Evolutionary conservation across 2,329 filamentous ascomycete genomes (phyloP).

Genomic region (Mycocentrospora acerina): DNA sequence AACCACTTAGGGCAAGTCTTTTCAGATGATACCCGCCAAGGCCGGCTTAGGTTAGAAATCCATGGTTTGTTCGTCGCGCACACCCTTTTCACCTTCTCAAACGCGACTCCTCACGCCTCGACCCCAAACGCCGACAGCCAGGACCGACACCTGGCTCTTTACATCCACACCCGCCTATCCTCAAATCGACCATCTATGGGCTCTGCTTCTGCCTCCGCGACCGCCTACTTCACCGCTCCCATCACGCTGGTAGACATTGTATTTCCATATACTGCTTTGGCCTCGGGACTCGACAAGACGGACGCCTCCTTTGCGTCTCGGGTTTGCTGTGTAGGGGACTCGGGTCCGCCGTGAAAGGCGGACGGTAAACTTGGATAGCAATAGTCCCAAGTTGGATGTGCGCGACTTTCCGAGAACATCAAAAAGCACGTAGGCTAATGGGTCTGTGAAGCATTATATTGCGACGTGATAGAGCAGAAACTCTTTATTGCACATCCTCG

Average conservation of each 20-base stretch:
- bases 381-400: slow-evolving; percentile 27
- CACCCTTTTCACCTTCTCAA: slow-evolving; percentile 18
- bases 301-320: slow-evolving; percentile 52
- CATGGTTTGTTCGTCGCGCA: slow-evolving; percentile 18
- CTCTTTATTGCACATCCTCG: slow-evolving; percentile 8
- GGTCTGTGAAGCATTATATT: slow-evolving; percentile 23
- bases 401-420: slow-evolving; percentile 13
- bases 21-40: slow-evolving; percentile 30
- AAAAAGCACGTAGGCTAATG: slow-evolving; percentile 23
- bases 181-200: slow-evolving; percentile 46
- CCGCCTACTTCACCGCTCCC: slow-evolving; percentile 33
- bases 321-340: slow-evolving; percentile 50
- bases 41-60: slow-evolving; percentile 20
- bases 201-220: slow-evolving; percentile 42
- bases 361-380: slow-evolving; percentile 48
- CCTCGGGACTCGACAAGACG: slow-evolving; percentile 41
- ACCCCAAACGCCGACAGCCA: slow-evolving; percentile 21
- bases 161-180: slow-evolving; percentile 19
- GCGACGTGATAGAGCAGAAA: slow-evolving; percentile 9
- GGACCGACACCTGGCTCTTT: slow-evolving; percentile 34
- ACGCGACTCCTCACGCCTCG: slow-evolving; percentile 18
- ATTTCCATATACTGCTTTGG: slow-evolving; percentile 36
- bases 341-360: slow-evolving; percentile 56
- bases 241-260: slow-evolving; percentile 38
- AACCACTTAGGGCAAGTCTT: slow-evolving; percentile 17